Percentiles rank a stretch among this genome's conserved stretches.
Conservation (phyloP, 208 protist species). For the Acanthamoeba castellanii region DNA sequence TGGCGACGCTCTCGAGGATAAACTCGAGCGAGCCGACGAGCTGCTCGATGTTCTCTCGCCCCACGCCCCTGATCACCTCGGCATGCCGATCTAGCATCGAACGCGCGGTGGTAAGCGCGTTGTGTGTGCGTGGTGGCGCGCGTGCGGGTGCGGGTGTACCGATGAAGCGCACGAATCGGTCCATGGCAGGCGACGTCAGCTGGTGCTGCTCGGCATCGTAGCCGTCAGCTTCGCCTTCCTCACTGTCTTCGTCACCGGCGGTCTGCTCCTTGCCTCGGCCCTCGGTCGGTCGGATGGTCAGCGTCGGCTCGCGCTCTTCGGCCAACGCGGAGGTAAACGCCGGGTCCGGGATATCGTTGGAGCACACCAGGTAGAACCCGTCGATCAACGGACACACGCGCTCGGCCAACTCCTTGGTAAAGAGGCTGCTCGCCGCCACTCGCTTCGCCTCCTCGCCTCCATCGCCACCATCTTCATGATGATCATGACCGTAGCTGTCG, state of each 20-base stretch:
- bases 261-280: neutral
- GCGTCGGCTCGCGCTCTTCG: neutral
- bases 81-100: neutral
- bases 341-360: conserved; percentile 12
- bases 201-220: neutral
- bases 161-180: conserved; percentile 27
- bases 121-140: no score
- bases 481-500: neutral
- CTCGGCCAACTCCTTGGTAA: conserved; percentile 41
- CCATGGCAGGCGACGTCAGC: neutral
- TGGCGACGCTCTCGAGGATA: conserved; percentile 45
- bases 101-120: no score
- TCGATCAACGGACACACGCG: conserved; percentile 45
- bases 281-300: neutral
- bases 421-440: neutral
- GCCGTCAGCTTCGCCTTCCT: neutral
- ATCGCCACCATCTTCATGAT: neutral
- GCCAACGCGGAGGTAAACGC: neutral
- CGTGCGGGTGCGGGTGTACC: neutral
- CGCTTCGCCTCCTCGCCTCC: neutral
- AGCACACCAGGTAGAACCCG: conserved; percentile 26
- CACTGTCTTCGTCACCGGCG: neutral
- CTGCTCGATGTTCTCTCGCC: conserved; percentile 19
- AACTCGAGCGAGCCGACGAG: conserved; percentile 43
- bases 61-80: conserved; percentile 13